Base-by-base conservation (phyloP, 805 yeast genomes). In the Candida lessepsii region DNA sequence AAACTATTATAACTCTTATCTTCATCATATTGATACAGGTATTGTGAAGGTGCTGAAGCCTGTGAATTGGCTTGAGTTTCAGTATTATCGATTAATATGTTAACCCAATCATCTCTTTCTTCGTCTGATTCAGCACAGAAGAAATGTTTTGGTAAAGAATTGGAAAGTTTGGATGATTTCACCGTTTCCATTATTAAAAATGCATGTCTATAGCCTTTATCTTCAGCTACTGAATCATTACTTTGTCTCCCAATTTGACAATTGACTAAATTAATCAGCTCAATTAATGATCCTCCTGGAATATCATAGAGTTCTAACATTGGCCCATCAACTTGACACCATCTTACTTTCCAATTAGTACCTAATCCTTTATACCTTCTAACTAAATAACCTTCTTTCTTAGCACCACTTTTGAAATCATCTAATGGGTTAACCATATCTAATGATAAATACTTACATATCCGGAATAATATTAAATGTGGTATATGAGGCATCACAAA, bases 81-180 rank as follows among this genome's bases (percentile, higher is more conserved):
- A 13, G 43, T 40, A 20, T 26, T 21, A 36, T 66, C 70, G 9
- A 70, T 57, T 51, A 70, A 57, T 1, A 58, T 49, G 16, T 75
- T 70, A 7, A 85, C 76, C 93, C 95, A 86, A 8, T 65, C 65
- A 51, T 83, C 90, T 41, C 91, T 72, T 53, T 88, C 96, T 19
- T 70, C 73, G 32, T 83, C 83, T 7, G 83, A 79, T 56, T 89
- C 95, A 2, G 93, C 83, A 59, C 95, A 86, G 39, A 88, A 74
- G 37, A 77, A 73, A 52, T 83, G 86, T 47, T 73, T 80, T 1
- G 76, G 75, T 20, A 47, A 65, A 40, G 70, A 50, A 41, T 53
- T 40, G 29, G 67, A 47, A 41, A 63, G 42, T 50, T 64, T 53
- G 36, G 52, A 51, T 32, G 60, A 47, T 37, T 63, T 70, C 36